These are phyloP conservation scores for Hippophae rhamnoides DNA, from an alignment of 306 rosid genomes.

Conservation along the genomic window DNA sequence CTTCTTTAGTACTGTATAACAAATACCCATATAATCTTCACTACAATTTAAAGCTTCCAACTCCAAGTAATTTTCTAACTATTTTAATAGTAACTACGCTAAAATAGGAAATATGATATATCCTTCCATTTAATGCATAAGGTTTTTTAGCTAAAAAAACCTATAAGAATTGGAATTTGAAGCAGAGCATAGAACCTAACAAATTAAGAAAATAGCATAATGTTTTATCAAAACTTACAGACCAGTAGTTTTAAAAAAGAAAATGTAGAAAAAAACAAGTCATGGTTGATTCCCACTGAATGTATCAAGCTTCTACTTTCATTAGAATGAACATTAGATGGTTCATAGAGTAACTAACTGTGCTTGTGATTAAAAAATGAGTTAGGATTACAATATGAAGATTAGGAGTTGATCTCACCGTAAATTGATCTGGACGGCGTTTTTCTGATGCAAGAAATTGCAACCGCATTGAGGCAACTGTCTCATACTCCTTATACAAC, in stretches of 20 bases:
- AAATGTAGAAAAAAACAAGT: neutral
- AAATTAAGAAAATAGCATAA: too few relatives aligned
- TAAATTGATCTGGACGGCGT: constrained; percentile 86
- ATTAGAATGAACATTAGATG: neutral
- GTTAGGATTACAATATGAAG: constrained; percentile 2
- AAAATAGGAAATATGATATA: too few relatives aligned
- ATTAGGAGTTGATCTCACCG: constrained; percentile 38
- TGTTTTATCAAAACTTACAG: neutral
- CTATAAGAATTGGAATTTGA: too few relatives aligned
- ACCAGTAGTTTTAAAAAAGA: neutral
- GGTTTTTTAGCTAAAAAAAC: too few relatives aligned
- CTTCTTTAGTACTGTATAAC: too few relatives aligned
- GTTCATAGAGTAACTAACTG: neutral
- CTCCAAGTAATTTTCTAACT: too few relatives aligned
- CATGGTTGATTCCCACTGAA: neutral
- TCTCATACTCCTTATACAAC: constrained; percentile 69
- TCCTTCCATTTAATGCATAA: too few relatives aligned
- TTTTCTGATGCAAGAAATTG: constrained; percentile 68
- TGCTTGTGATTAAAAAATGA: neutral
- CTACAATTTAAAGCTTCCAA: too few relatives aligned
- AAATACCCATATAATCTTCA: too few relatives aligned
- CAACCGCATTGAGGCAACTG: constrained; percentile 65
- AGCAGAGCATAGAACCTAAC: too few relatives aligned
- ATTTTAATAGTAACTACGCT: too few relatives aligned
- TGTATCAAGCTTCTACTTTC: neutral